Evolutionary conservation across 2,329 filamentous ascomycete genomes (phyloP).

Genomic region (Pezicula radicicola): DNA sequence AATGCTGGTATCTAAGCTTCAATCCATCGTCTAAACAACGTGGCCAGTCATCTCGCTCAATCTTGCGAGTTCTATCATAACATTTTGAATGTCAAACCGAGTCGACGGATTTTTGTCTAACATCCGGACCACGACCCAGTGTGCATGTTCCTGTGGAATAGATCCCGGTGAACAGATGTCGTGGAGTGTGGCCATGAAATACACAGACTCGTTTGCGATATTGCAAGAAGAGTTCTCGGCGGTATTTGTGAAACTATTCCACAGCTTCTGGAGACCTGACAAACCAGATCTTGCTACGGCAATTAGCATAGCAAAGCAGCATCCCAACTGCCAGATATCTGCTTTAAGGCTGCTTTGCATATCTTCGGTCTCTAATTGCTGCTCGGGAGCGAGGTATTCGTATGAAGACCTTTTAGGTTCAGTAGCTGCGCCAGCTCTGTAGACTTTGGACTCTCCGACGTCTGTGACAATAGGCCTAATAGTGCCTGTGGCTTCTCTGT

Average conservation of each 20-base stretch:
- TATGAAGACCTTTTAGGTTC: not conserved
- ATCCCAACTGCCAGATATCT: conserved; percentile 4
- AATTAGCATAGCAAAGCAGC: conserved; percentile 3
- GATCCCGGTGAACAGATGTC: not conserved
- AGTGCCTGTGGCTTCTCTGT: not conserved
- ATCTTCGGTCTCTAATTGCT: not conserved
- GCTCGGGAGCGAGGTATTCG: not conserved
- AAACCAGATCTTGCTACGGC: not conserved
- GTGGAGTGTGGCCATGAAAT: not conserved
- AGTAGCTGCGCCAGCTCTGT: not conserved
- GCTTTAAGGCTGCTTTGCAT: not conserved
- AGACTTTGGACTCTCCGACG: not conserved
- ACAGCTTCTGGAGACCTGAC: not conserved
- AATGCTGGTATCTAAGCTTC: too few relatives aligned
- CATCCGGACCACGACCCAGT: not conserved
- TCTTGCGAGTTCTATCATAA: too few relatives aligned
- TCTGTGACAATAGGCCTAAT: not conserved
- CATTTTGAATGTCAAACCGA: not conserved
- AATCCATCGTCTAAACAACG: too few relatives aligned
- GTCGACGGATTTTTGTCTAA: not conserved
- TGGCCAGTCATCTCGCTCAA: too few relatives aligned
- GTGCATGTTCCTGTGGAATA: not conserved
- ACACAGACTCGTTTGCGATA: not conserved
- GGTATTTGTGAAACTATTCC: not conserved
- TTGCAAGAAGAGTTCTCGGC: not conserved